phyloP scores from a whole-genome alignment of 768 basidiomycete species.

The Hericium alpestre region DNA sequence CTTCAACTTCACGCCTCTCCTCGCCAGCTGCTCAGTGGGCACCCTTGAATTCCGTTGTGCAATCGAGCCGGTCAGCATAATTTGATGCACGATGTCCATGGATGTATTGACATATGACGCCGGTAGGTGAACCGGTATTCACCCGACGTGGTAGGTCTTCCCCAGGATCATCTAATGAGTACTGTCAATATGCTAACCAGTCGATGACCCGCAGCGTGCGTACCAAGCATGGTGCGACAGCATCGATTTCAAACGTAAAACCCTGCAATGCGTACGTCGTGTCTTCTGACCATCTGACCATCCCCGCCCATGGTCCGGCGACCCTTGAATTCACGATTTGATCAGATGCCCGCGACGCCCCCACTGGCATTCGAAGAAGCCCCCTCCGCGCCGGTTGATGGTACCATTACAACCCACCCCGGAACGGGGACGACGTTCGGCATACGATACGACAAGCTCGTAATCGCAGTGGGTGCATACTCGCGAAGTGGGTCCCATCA shows the following conservation, averaged over 20 bases:
- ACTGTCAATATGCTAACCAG: neutral
- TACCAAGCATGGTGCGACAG: conserved; percentile 72
- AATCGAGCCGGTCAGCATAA: conserved; percentile 57
- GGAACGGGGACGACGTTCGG: conserved; percentile 11
- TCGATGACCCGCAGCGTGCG: conserved; percentile 29
- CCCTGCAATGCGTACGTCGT: conserved; percentile 46
- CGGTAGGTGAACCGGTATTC: conserved; percentile 43
- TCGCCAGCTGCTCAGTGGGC: conserved; percentile 67
- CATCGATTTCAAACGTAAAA: conserved; percentile 56
- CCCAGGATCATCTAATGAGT: too few relatives aligned
- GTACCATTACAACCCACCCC: conserved; percentile 14
- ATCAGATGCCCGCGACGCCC: conserved; percentile 54
- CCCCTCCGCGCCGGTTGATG: conserved; percentile 7
- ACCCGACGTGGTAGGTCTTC: conserved; percentile 39
- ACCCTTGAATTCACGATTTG: too few relatives aligned
- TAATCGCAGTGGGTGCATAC: conserved; percentile 81
- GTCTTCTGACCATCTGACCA: neutral
- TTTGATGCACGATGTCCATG: neutral
- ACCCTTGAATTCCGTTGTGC: conserved; percentile 77
- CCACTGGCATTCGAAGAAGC: conserved; percentile 25
- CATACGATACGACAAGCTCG: conserved; percentile 60
- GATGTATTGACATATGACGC: neutral
- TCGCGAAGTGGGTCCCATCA: conserved; percentile 47
- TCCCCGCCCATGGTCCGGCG: too few relatives aligned
- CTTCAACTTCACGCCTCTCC: conserved; percentile 60